Conservation (phyloP, 257 asterid genomes). For the Primulina eburnea region DNA sequence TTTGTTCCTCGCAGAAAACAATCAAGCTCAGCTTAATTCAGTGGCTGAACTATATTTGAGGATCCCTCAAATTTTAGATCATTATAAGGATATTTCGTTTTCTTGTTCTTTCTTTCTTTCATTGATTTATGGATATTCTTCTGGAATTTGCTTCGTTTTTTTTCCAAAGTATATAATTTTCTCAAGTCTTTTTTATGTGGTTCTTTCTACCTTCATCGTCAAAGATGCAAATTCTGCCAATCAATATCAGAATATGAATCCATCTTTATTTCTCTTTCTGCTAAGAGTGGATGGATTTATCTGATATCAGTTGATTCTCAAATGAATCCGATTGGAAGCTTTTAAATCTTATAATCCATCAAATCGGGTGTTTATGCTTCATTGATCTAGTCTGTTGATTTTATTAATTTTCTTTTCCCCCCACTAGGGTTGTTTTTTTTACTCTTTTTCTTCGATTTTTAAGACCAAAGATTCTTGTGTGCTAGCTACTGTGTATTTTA, state of each 20-base stretch:
- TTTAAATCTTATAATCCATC: constrained; percentile 8
- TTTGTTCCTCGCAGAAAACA: not conserved
- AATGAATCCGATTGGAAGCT: not conserved
- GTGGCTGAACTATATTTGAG: not conserved
- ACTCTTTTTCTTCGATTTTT: not conserved
- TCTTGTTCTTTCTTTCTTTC: not conserved
- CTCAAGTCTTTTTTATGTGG: not conserved
- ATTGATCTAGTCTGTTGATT: not conserved
- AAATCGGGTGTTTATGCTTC: constrained; percentile 18
- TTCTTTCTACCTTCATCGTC: constrained; percentile 6
- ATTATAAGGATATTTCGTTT: not conserved
- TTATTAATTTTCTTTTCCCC: not conserved
- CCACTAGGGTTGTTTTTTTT: constrained; percentile 26
- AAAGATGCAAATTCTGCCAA: constrained; percentile 21
- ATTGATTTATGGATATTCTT: not conserved
- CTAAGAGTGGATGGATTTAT: constrained; percentile 15
- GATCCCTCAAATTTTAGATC: not conserved
- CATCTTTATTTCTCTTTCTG: not conserved
- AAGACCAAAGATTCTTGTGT: constrained; percentile 22
- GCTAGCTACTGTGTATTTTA: not conserved
- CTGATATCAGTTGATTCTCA: constrained; percentile 22
- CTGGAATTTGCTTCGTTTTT: not conserved
- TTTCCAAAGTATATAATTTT: not conserved
- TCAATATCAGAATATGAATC: constrained; percentile 20
- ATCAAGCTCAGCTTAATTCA: not conserved